Evolutionary conservation across 176 grass and related monocot species (phyloP).

Genomic region (Lolium multiflorum): DNA sequence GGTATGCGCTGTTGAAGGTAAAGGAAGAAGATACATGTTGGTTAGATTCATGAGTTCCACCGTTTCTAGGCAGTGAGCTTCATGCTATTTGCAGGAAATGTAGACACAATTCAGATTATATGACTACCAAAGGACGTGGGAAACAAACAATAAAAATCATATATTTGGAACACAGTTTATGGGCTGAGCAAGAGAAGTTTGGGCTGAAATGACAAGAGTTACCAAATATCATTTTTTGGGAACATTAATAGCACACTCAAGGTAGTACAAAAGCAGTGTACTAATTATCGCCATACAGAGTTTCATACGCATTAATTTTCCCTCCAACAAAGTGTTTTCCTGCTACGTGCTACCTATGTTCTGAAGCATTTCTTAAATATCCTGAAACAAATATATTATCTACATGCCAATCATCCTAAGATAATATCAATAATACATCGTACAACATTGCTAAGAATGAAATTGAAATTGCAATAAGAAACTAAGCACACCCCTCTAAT

Average conservation of each 20-base stretch:
- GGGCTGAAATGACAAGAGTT: neutral
- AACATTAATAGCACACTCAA: neutral
- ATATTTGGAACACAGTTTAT: neutral
- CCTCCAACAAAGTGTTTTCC: too few species aligned
- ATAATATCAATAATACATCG: neutral
- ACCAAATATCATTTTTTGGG: neutral
- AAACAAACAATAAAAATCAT: neutral
- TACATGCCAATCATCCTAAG: neutral
- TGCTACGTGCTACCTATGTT: too few species aligned
- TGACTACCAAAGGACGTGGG: neutral
- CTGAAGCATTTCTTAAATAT: neutral
- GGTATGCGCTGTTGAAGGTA: neutral
- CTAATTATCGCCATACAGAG: too few species aligned
- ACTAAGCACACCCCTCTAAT: neutral
- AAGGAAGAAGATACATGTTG: neutral
- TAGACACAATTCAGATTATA: neutral
- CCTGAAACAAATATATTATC: neutral
- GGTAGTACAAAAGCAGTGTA: too few species aligned
- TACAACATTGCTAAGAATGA: neutral
- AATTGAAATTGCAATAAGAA: neutral
- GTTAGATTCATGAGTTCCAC: neutral
- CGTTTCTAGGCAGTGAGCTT: neutral
- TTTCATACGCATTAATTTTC: too few species aligned
- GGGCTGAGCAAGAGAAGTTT: neutral
- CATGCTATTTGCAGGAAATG: neutral